Conservation (phyloP, 1,284 basidiomycete species). For the Ustilago trichophora region DNA sequence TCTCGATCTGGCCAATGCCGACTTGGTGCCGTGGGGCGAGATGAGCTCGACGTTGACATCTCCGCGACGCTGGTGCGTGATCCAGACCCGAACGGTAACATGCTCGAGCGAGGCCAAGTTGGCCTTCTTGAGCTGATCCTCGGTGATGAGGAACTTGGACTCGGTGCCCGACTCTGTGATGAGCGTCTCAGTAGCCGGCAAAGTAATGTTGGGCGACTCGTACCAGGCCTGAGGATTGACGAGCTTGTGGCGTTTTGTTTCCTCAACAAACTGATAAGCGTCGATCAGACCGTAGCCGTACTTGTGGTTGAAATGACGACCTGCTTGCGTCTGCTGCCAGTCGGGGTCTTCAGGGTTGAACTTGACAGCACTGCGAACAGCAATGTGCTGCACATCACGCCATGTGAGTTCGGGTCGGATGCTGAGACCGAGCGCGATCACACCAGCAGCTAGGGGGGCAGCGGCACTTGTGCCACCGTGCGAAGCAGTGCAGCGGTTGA, state of each 20-base stretch:
- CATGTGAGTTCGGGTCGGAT: slow-evolving; percentile 84
- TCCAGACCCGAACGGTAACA: slow-evolving; percentile 91
- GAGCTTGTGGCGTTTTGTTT: slow-evolving; percentile 81
- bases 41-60: slow-evolving; percentile 90
- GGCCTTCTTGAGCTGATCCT: slow-evolving; percentile 75
- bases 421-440: slow-evolving; percentile 61
- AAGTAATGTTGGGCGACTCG: slow-evolving; percentile 45
- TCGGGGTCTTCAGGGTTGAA: slow-evolving; percentile 91
- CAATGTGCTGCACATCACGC: slow-evolving; percentile 94
- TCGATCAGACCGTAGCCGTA: slow-evolving; percentile 94
- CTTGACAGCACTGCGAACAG: slow-evolving; percentile 79
- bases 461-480: slow-evolving; percentile 98
- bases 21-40: slow-evolving; percentile 86
- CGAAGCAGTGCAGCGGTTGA: slow-evolving; percentile 79
- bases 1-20: slow-evolving; percentile 81
- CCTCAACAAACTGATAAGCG: slow-evolving; percentile 82
- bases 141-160: slow-evolving; percentile 77
- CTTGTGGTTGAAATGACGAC: slow-evolving; percentile 91
- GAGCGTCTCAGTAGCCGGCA: slow-evolving; percentile 47
- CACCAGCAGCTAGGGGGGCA: slow-evolving; percentile 80
- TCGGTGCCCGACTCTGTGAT: slow-evolving; percentile 77
- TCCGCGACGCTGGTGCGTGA: slow-evolving; percentile 83
- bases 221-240: slow-evolving; percentile 94
- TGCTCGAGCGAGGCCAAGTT: slow-evolving; percentile 93
- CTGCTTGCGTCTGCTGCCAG: slow-evolving; percentile 86